Conservation (phyloP, 108 stramenopile genomes). For the Cyclostephanos tholiformis region DNA sequence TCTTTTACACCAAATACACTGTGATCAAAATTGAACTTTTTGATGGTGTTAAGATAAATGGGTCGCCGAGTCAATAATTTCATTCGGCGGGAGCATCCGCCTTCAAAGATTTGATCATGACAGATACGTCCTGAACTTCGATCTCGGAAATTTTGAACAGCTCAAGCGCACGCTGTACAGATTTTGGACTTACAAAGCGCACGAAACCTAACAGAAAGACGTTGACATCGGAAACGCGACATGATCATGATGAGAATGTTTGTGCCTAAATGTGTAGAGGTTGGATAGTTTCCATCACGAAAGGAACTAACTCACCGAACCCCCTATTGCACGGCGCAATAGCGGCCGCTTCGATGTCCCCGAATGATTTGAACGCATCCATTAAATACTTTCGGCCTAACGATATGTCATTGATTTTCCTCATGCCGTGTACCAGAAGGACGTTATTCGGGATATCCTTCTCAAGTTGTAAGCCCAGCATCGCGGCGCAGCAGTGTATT, state of each 20-base stretch:
- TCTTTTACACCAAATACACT: too few species aligned
- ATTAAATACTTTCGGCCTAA: constrained; percentile 51
- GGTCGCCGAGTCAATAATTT: not conserved
- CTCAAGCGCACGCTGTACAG: constrained; percentile 66
- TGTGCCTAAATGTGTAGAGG: too few species aligned
- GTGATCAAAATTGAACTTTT: too few species aligned
- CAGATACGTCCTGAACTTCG: constrained; percentile 83
- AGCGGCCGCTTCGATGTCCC: constrained; percentile 73
- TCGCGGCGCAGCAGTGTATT: constrained; percentile 78
- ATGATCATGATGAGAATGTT: not conserved
- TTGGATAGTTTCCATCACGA: not conserved
- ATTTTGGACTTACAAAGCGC: constrained; percentile 68
- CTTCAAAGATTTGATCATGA: constrained; percentile 65
- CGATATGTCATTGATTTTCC: constrained; percentile 56
- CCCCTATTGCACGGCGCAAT: constrained; percentile 75
- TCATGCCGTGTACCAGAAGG: constrained; percentile 73
- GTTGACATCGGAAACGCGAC: not conserved
- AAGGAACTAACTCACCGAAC: constrained; percentile 49
- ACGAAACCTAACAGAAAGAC: constrained; percentile 53
- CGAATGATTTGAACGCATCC: constrained; percentile 66
- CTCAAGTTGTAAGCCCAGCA: constrained; percentile 73
- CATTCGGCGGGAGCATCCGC: constrained; percentile 30
- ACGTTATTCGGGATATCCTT: constrained; percentile 65
- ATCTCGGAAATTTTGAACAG: constrained; percentile 66
- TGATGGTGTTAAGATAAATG: too few species aligned